Evolutionary conservation across 2,329 filamentous ascomycete species (phyloP), one percentile per base, ranked within the genome.

Genomic region (Cordyceps fumosorosea): DNA sequence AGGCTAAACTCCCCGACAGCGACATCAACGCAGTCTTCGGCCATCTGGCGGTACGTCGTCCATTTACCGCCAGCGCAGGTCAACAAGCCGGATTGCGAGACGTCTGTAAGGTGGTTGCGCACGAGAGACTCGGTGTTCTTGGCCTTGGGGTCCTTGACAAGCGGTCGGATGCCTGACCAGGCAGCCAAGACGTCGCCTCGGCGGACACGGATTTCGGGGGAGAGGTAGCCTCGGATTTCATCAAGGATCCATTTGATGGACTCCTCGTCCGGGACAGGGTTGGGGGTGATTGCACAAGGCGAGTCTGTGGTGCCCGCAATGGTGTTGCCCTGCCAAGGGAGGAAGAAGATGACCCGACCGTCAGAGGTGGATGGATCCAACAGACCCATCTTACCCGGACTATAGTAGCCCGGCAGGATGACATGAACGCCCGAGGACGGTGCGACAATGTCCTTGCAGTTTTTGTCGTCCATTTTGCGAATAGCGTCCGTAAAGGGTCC

Each of bases 1-100:
- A 95, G 81, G 10, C 79, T 76, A 74, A 91, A 93, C 63, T 84
- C 80, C 58, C 82, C 79, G 72, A 95, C 83, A 11, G 91, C 89
- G 69, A 89, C 87, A 69, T 96, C 90, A 50, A 96, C 90, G 51
- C 89, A 89, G 72, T 96, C 90, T 75, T 96, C 90, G 24, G 91
- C 90, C 91, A 96, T 96, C 75, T 96, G 90, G 62, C 91, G 88
- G 77, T 96, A 96, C 1, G 91, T 96, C 3, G 91, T 96, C 91
- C 91, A 96, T 77, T 96, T 96, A 54, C 91, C 91, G 67, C 91
- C 91, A 32, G 90, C 90, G 70, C 90, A 93, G 40, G 91, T 96
- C 66, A 96, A 77, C 22, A 96, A 82, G 12, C 91, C 91, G 7
- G 89, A 91, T 2, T 83, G 75, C n/a, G 90, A 93, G 56, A 90